phyloP scores from a whole-genome alignment of 1,139 yeast species.

The Diutina siamensis region DNA sequence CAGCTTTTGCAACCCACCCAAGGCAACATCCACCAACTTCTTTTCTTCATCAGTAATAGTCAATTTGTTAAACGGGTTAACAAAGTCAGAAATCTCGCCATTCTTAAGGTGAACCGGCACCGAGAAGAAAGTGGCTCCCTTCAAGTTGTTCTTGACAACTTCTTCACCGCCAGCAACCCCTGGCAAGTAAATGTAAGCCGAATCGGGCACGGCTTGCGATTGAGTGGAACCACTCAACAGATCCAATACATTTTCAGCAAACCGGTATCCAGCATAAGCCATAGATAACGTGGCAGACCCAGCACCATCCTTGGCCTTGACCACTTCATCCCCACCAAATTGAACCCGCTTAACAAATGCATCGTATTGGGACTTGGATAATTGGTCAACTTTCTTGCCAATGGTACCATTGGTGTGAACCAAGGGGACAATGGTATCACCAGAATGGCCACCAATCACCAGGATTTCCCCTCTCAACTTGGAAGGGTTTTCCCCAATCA shows the following conservation, averaged over 20 bases:
- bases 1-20: constrained; percentile 42
- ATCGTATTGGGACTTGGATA: constrained; percentile 24
- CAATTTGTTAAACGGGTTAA: constrained; percentile 29
- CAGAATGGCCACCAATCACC: constrained; percentile 70
- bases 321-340: constrained; percentile 74
- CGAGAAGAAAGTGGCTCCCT: constrained; percentile 43
- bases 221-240: constrained; percentile 26
- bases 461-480: constrained; percentile 38
- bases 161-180: constrained; percentile 40
- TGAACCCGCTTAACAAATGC: constrained; percentile 51
- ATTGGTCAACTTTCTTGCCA: constrained; percentile 18
- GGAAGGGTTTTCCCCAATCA: constrained; percentile 23
- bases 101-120: constrained; percentile 46
- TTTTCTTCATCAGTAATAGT: constrained; percentile 30
- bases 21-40: constrained; percentile 38
- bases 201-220: constrained; percentile 28
- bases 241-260: constrained; percentile 40
- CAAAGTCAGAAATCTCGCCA: constrained; percentile 37
- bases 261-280: constrained; percentile 69
- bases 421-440: constrained; percentile 60
- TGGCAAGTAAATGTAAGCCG: constrained; percentile 51
- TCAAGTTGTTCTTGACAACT: constrained; percentile 25
- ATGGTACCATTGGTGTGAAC: constrained; percentile 19
- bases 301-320: constrained; percentile 63
- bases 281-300: constrained; percentile 71